A percentile compares a stretch with the other conserved stretches of the same genome.
phyloP scores from a whole-genome alignment of 371 early-diverging fungal genomes.

The Thermomucor indicae-seudaticae region DNA sequence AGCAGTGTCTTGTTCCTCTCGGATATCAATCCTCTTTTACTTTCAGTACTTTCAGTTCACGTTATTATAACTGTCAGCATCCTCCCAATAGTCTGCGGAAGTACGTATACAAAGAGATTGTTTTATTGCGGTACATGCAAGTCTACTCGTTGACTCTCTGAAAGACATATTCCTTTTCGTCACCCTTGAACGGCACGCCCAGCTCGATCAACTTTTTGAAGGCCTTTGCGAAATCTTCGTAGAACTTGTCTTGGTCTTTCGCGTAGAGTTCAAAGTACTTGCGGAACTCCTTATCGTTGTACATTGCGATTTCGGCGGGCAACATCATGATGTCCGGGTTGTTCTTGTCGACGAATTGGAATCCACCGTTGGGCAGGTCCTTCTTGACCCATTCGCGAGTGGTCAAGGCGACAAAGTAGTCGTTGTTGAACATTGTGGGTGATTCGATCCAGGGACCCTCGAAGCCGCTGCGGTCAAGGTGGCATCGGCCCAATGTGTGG shows the following conservation, averaged over 20 bases:
- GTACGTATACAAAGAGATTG: too few relatives aligned
- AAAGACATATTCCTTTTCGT: conserved; percentile 56
- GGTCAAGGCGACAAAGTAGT: conserved; percentile 76
- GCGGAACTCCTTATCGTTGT: conserved; percentile 66
- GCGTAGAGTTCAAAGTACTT: conserved; percentile 82
- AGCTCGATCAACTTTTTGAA: conserved; percentile 85
- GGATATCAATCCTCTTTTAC: too few relatives aligned
- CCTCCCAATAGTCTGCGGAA: too few relatives aligned
- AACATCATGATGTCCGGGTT: conserved; percentile 52
- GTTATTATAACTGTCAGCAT: too few relatives aligned
- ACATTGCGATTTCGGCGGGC: conserved; percentile 40
- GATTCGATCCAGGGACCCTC: conserved; percentile 89
- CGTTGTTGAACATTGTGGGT: conserved; percentile 87
- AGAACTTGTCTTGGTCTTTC: conserved; percentile 75
- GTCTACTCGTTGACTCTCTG: conserved; percentile 42
- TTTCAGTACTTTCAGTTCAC: too few relatives aligned
- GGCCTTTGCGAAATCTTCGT: conserved; percentile 80
- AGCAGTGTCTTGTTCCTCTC: too few relatives aligned
- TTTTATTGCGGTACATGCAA: too few relatives aligned
- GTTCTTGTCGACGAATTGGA: conserved; percentile 82
- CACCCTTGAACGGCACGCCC: conserved; percentile 70
- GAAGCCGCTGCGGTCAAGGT: conserved; percentile 84
- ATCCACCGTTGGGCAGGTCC: conserved; percentile 74
- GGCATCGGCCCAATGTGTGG: conserved; percentile 96
- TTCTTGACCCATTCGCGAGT: conserved; percentile 81